A percentile compares a stretch with the other conserved stretches of the same genome.
Evolutionary conservation across 2,329 filamentous ascomycete species (phyloP).

Genomic region (Aspergillus felis): DNA sequence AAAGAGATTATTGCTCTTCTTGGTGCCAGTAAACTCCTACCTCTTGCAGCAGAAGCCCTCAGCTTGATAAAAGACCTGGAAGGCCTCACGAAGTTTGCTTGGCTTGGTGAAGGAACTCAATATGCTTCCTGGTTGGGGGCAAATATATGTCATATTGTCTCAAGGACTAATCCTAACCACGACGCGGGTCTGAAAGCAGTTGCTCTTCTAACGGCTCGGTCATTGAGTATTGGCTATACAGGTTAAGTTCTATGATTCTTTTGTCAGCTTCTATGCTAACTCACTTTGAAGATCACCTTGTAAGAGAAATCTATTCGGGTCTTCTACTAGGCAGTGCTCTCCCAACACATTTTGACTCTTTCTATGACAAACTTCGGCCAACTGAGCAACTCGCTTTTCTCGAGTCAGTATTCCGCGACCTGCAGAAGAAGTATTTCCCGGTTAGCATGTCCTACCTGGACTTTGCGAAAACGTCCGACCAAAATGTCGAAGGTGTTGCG

Average conservation of each 20-base stretch:
- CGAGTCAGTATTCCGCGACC: conserved; percentile 44
- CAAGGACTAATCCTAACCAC: conserved; percentile 38
- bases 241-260: conserved; percentile 45
- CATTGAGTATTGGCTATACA: conserved; percentile 67
- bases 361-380: conserved; percentile 43
- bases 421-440: conserved; percentile 39
- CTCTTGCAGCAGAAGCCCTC: conserved; percentile 54
- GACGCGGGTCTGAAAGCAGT: conserved; percentile 30
- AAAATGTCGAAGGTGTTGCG: conserved; percentile 55
- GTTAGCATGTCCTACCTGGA: conserved; percentile 13
- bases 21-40: conserved; percentile 58
- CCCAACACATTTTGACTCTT: conserved; percentile 27
- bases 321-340: conserved; percentile 29
- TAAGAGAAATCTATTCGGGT: conserved; percentile 36
- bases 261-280: conserved; percentile 10
- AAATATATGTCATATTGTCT: conserved; percentile 52
- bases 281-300: conserved; percentile 33
- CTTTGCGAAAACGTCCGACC: conserved; percentile 7
- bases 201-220: conserved; percentile 52
- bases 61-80: conserved; percentile 32
- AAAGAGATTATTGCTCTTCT: conserved; percentile 58
- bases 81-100: conserved; percentile 37
- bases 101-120: conserved; percentile 61
- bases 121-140: conserved; percentile 70
- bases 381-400: conserved; percentile 48